Evolutionary conservation across 2,329 filamentous ascomycete genomes (phyloP), one percentile per base, ranked within the genome.

Genomic region (Aspergillus sp.): DNA sequence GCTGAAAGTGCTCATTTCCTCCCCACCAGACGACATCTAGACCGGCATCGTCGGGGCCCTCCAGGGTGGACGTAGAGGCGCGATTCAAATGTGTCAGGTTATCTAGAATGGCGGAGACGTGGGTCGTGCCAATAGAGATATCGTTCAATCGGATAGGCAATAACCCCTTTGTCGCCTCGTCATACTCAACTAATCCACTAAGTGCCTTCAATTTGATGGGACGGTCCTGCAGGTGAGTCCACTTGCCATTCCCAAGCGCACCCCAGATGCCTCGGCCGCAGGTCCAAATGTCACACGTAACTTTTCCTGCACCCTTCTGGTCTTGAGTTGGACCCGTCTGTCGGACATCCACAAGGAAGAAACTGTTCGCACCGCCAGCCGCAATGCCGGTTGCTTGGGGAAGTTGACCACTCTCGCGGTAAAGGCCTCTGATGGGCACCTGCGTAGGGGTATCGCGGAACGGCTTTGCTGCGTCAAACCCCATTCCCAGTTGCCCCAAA

Each of bases 21-120:
- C 95, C 95, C 91, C 93, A 99, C 80, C 91, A 96, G 1, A 98
- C 73, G 30, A 93, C 87, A 71, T 98, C 95, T 4, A 89, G 86
- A 48, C 95, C 95, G 85, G 88, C 96, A 71, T 95, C 93, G n/a
- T 65, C 63, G 1, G 87, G 91, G 67, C 92, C 89, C 63, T 90
- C 89, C 41, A 84, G 78, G 1, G 82, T 81, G 15, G 73, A 66
- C 60, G 74, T 72, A 66, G 79, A 53, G 70, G 75, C 59, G 66
- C 87, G 82, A 15, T 80, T 76, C 5, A 92, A 81, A 53, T 86
- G 81, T 1, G 90, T 90, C 30, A 89, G 84, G 70, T 97, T 97
- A 68, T 87, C 83, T 85, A 98, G 87, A 9, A 95, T 82, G 1
- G 91, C 93, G 0, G 90, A 85, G 32, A 86, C 88, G 74, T 99